Evolutionary conservation across 352 stramenopile genomes (phyloP), one percentile per base, ranked within the genome.

Genomic region (Phytophthora capsici): DNA sequence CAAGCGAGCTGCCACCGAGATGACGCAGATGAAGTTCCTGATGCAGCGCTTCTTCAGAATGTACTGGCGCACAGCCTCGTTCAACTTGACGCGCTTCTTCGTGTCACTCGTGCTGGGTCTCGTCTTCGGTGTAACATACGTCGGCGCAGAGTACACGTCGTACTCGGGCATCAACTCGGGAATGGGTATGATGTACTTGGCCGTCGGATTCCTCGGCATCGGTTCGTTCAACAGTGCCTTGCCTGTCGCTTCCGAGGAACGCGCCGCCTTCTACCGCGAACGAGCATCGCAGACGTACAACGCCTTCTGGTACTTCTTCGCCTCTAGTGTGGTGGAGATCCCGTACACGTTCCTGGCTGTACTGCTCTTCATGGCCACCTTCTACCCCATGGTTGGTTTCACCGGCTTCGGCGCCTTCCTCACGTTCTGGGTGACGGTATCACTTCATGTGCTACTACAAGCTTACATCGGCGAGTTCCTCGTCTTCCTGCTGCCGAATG

Each of bases 221-320:
- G 77, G 89, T 2, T 76, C 76, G 19, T 86, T 95, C 52, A 77
- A 85, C 26, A 86, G 69, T 0, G 69, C 87, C 0, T 45, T 95
- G 3, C 73, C 86, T 8, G 54, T 93, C 4, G 79, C 91, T 60
- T 71, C 86, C 57, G 66, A 83, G 34, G 80, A 96, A 32, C 76
- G 91, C 13, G 77, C 81, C 17, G 82, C 86, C 30, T 98, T 90
- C 44, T 97, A 97, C 73, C 71, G 87, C 16, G 90, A 97, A 58
- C 86, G 90, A 20, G 78, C 82, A 13, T 71, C 80, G 4, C 57
- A 86, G 34, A 94, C 92, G 7, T 70, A 65, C 25, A 70, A 65
- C 23, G 53, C 61, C 2, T 30, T 63, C 17, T 63, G 61, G 61
- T 69, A 69, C 28, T 69, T 63, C 13, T 28, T 69, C 3, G 54